Evolutionary conservation across 352 stramenopile species (phyloP), one percentile per base, ranked within the genome.

Genomic region (Globisporangium orthogonon): DNA sequence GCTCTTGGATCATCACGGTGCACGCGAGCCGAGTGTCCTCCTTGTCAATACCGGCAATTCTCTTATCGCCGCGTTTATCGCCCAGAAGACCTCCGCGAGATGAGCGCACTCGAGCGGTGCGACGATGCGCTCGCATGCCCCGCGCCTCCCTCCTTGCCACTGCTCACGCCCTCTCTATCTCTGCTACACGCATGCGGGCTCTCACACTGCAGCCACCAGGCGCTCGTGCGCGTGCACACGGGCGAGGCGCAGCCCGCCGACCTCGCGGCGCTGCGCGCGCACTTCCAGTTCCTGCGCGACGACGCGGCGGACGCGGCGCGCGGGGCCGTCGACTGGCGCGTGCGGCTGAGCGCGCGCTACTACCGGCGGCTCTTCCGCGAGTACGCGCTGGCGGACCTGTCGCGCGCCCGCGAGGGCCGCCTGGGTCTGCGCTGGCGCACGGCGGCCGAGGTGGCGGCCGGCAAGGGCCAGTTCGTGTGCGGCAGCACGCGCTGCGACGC

Each of bases 261-360:
- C 51, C 52, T 90, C 47, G 58, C 49, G 5, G 65, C 81, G 11
- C 52, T 93, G 18, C 58, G 65, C 33, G 45, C 68, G 29, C 62
- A 89, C 31, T 87, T 89, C 64, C 78, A 90, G 64, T 93, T 93
- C 49, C 71, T 93, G 35, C 83, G 83, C 29, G 75, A 93, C 66
- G 78, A 93, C 17, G 77, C 82, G 28, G 68, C 57, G 6, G 83
- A 93, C 58, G 63, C 67, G 3, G 58, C 75, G 48, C 58, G 70
- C 35, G 73, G 71, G 11, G 61, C 69, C 39, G 65, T 37, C n/a
- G 71, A 90, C 68, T 95, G 86, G 86, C 56, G 74, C 39, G 69
- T 91, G 63, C 79, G 83, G 56, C 86, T 95, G 70, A 89, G 81
- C 50, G 75, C 86, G 40, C 72, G 77, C n/a, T 95, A 95, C 70